Evolutionary conservation across 139 green algal species (phyloP).

Genomic region (Picochlorum sp.): DNA sequence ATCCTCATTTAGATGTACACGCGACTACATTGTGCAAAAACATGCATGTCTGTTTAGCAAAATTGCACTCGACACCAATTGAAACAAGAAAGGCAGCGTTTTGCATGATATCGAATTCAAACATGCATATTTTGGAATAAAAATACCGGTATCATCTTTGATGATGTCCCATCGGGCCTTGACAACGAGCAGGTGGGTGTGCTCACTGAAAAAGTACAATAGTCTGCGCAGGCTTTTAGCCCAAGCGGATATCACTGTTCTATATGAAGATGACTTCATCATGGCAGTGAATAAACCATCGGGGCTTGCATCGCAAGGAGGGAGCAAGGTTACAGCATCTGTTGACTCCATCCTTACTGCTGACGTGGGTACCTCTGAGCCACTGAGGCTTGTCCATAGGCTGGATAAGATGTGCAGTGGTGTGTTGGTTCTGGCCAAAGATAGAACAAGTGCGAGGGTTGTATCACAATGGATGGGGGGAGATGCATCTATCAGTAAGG

Average conservation of each 20-base stretch:
- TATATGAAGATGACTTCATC: constrained; percentile 32
- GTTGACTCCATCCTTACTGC: constrained; percentile 28
- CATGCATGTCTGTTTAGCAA: too few species aligned
- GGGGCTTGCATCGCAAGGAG: constrained; percentile 47
- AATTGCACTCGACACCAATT: too few species aligned
- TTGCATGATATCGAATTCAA: too few species aligned
- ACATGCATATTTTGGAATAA: too few species aligned
- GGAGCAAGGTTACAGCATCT: constrained; percentile 5
- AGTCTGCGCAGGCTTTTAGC: too few species aligned
- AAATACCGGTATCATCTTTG: too few species aligned
- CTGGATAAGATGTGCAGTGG: constrained; percentile 49
- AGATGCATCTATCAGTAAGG: constrained; percentile 5
- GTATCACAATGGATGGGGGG: constrained; percentile 13
- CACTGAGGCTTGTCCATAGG: constrained; percentile 50
- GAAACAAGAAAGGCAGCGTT: too few species aligned
- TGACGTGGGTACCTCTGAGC: background rate
- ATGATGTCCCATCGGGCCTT: too few species aligned
- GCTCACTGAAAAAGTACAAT: too few species aligned
- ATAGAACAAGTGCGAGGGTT: constrained; percentile 38
- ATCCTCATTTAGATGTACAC: too few species aligned
- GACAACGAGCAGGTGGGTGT: too few species aligned
- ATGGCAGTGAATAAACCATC: constrained; percentile 61
- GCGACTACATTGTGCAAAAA: too few species aligned
- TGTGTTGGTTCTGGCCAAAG: constrained; percentile 44
- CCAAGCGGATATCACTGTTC: constrained; percentile 10